Evolutionary conservation across 257 asterid species (phyloP).

Genomic region (Plantago major): DNA sequence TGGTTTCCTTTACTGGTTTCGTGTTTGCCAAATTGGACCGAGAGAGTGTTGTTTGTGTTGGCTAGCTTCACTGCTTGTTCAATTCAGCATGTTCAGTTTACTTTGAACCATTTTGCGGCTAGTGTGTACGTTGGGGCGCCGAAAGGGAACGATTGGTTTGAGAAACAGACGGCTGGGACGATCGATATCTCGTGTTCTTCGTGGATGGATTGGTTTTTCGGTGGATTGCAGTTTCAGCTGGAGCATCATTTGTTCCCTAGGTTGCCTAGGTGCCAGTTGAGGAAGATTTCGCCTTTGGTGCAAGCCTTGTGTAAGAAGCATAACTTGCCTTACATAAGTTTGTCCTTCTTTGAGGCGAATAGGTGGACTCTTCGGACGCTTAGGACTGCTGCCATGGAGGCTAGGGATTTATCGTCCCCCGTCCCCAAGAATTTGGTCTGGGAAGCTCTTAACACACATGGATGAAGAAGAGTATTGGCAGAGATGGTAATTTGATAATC

Average conservation of each 20-base stretch:
- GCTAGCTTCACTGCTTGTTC: slow-evolving; percentile 52
- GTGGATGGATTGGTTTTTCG: slow-evolving; percentile 81
- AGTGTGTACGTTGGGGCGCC: slow-evolving; percentile 68
- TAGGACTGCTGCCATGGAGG: slow-evolving; percentile 66
- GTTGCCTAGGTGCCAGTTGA: slow-evolving; percentile 78
- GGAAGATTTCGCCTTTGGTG: slow-evolving; percentile 66
- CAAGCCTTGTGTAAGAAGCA: slow-evolving; percentile 80
- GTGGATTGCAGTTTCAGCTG: slow-evolving; percentile 84
- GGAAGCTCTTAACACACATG: slow-evolving; percentile 92
- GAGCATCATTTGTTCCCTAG: slow-evolving; percentile 92
- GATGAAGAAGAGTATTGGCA: slow-evolving; percentile 28
- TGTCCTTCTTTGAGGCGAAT: slow-evolving; percentile 66
- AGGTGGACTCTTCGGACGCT: slow-evolving; percentile 52
- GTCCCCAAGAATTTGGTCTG: slow-evolving; percentile 66
- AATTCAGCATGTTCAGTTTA: slow-evolving; percentile 77
- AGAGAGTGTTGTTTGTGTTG: slow-evolving; percentile 52
- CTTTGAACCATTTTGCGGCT: slow-evolving; percentile 82
- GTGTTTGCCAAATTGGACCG: slow-evolving; percentile 60
- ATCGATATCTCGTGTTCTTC: slow-evolving; percentile 65
- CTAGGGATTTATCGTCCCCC: slow-evolving; percentile 43
- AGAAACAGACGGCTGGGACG: slow-evolving; percentile 78
- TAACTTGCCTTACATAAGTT: slow-evolving; percentile 55
- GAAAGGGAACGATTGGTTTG: slow-evolving; percentile 79
- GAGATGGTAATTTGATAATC: not conserved
- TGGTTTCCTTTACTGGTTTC: slow-evolving; percentile 83